A percentile compares a stretch with the other conserved stretches of the same genome.
Evolutionary conservation across 495 filamentous ascomycete genomes (phyloP).

Genomic region (Aspergillus haitiensis): DNA sequence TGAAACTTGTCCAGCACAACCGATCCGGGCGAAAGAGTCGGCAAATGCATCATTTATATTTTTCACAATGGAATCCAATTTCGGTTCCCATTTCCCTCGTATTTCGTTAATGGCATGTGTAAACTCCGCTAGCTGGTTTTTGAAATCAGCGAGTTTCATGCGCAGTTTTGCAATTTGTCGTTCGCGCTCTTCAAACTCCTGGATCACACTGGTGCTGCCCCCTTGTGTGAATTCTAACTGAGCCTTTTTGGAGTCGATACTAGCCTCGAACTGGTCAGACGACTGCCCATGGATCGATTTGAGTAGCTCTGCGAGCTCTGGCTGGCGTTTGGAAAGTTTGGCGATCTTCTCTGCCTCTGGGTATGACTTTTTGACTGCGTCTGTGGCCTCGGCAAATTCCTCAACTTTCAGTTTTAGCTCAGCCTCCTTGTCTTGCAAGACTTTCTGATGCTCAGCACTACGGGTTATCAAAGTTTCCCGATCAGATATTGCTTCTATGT

Average conservation of each 20-base stretch:
- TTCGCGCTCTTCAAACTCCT: constrained; percentile 73
- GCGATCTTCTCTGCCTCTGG: constrained; percentile 37
- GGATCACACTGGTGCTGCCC: constrained; percentile 72
- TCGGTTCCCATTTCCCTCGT: constrained; percentile 73
- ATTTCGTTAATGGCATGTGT: constrained; percentile 59
- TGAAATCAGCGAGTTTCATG: constrained; percentile 44
- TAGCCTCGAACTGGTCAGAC: constrained; percentile 64
- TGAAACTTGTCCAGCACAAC: constrained; percentile 88
- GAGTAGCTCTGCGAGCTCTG: constrained; percentile 36
- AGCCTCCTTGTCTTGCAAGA: constrained; percentile 47
- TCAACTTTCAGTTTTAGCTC: constrained; percentile 41
- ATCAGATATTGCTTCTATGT: constrained; percentile 81
- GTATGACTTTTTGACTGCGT: constrained; percentile 36
- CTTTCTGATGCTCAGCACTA: constrained; percentile 57
- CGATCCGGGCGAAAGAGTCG: constrained; percentile 88
- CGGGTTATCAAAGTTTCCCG: constrained; percentile 60
- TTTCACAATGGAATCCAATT: constrained; percentile 71
- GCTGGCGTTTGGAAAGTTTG: constrained; percentile 14
- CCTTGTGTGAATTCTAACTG: constrained; percentile 78
- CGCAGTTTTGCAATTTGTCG: constrained; percentile 57
- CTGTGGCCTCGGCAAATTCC: constrained; percentile 32
- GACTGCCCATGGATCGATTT: constrained; percentile 43
- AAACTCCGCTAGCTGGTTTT: constrained; percentile 49
- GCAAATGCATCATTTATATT: constrained; percentile 88
- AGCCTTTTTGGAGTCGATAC: constrained; percentile 71